Conservation (phyloP, 148 eudicot genomes). For the Rheum nobile region DNA sequence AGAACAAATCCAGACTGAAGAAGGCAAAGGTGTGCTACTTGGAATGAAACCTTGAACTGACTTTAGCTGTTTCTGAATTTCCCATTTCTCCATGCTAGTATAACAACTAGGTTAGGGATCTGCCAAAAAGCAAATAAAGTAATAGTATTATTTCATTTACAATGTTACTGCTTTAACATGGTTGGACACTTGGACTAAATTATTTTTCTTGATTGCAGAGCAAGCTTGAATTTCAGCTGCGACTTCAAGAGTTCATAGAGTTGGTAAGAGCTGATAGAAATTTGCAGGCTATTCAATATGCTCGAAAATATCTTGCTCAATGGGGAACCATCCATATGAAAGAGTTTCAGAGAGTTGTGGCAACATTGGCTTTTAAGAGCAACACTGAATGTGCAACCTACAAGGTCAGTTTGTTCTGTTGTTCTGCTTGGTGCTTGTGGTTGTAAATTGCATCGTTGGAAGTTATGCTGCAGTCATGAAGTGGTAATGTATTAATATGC, state of each 20-base stretch:
- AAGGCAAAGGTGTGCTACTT: constrained; percentile 67
- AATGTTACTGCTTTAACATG: neutral
- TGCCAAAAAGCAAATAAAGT: neutral
- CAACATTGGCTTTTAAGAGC: constrained; percentile 88
- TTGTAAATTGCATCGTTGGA: neutral
- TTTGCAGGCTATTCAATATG: constrained; percentile 72
- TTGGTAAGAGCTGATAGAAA: constrained; percentile 75
- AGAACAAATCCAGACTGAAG: constrained; percentile 87
- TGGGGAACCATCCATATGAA: constrained; percentile 93
- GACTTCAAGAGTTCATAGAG: constrained; percentile 97
- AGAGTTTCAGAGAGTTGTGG: constrained; percentile 87
- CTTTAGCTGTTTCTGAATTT: neutral
- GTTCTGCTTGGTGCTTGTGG: neutral
- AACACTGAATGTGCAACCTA: constrained; percentile 75
- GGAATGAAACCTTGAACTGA: neutral
- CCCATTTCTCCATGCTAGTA: neutral
- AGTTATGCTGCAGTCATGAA: neutral
- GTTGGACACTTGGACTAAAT: too few relatives aligned
- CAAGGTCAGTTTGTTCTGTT: constrained; percentile 45
- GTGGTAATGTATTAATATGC: neutral
- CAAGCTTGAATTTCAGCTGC: constrained; percentile 88
- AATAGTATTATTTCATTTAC: neutral
- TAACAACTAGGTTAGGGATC: neutral
- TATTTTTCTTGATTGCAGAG: constrained; percentile 45
- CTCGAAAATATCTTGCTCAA: constrained; percentile 79